phyloP scores from a whole-genome alignment of 2,329 filamentous ascomycete species.

The Eutypella sp. region DNA sequence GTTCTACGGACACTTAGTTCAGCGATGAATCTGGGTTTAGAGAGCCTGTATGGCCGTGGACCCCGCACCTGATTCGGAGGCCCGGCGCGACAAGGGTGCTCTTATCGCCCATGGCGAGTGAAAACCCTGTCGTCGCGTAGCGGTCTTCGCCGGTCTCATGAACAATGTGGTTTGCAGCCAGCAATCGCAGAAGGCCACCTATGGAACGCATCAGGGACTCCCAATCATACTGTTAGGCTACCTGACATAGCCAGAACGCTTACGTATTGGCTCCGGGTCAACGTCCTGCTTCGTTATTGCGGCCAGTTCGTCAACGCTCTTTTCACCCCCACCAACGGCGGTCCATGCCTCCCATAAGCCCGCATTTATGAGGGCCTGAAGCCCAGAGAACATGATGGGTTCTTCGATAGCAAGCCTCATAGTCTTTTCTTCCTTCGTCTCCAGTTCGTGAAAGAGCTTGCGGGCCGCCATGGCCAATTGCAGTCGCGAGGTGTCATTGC shows the following conservation, averaged over 20 bases:
- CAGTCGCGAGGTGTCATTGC: background rate
- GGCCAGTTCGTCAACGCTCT: background rate
- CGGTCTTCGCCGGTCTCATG: slow-evolving; percentile 19
- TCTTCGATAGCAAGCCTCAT: background rate
- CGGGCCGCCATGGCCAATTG: background rate
- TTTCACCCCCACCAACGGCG: background rate
- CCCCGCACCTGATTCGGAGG: slow-evolving; percentile 14
- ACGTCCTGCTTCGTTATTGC: background rate
- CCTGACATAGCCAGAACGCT: background rate
- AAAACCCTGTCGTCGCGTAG: slow-evolving; percentile 21
- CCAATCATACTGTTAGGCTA: too few relatives aligned
- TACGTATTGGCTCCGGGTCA: background rate
- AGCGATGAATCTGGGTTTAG: background rate
- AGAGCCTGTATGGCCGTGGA: background rate
- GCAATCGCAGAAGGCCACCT: slow-evolving; percentile 22
- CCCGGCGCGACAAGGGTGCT: slow-evolving; percentile 18
- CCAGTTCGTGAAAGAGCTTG: background rate
- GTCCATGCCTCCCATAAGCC: background rate
- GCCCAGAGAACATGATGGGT: background rate
- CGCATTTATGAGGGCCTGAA: background rate
- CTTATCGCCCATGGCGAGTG: slow-evolving; percentile 19
- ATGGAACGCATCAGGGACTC: background rate
- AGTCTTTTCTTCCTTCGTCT: background rate
- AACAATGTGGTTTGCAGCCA: slow-evolving; percentile 18
- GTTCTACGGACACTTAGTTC: slow-evolving; percentile 6